A percentile compares a stretch with the other conserved stretches of the same genome.
phyloP scores from a whole-genome alignment of 768 basidiomycete genomes.

The Melanogaster broomeanus region DNA sequence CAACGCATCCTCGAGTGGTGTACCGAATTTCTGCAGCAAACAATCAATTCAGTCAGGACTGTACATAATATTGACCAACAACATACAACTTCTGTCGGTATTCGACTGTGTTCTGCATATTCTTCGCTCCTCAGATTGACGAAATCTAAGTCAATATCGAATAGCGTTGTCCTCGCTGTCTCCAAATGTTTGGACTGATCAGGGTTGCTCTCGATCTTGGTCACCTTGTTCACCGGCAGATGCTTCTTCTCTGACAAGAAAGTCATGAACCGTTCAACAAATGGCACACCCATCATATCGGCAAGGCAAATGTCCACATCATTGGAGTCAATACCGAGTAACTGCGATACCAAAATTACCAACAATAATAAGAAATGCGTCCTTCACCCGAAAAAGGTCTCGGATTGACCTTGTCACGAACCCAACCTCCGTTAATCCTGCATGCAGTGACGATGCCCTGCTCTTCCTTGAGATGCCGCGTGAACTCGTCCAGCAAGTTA shows the following conservation, averaged over 20 bases:
- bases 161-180: slow-evolving; percentile 82
- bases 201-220: slow-evolving; percentile 90
- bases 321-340: slow-evolving; percentile 78
- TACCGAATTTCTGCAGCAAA: slow-evolving; percentile 75
- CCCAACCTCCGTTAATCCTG: slow-evolving; percentile 98
- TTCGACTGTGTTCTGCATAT: slow-evolving; percentile 84
- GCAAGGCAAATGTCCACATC: slow-evolving; percentile 94
- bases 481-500: slow-evolving; percentile 78
- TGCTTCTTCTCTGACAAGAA: slow-evolving; percentile 43
- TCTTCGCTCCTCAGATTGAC: slow-evolving; percentile 93
- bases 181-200: slow-evolving; percentile 98
- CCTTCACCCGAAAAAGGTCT: slow-evolving; percentile 5
- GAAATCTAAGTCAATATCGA: slow-evolving; percentile 86
- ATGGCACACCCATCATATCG: slow-evolving; percentile 86
- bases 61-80: neutral
- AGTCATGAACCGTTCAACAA: slow-evolving; percentile 75
- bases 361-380: slow-evolving; percentile 14
- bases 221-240: slow-evolving; percentile 50
- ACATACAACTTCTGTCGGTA: slow-evolving; percentile 84
- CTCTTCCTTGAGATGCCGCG: slow-evolving; percentile 51
- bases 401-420: slow-evolving; percentile 86
- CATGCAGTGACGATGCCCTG: slow-evolving; percentile 64
- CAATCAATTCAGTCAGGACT: neutral
- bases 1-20: slow-evolving; percentile 87
- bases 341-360: slow-evolving; percentile 41